These are phyloP conservation scores for Cystobasidium ongulense DNA, from an alignment of 768 basidiomycete species.

Conservation along the genomic window DNA sequence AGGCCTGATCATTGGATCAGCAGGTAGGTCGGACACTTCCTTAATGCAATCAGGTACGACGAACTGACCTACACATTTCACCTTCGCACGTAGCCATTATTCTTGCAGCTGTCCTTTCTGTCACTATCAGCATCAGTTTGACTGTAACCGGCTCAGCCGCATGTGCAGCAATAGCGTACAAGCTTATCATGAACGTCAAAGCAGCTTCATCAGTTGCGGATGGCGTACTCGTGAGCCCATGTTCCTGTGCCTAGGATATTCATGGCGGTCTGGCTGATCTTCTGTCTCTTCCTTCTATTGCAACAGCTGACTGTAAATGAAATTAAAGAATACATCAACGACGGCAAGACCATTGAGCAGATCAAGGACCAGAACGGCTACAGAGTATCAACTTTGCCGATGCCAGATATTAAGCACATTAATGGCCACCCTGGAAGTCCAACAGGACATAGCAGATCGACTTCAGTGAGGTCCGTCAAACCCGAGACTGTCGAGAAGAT, in stretches of 20 bases:
- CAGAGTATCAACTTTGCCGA: neutral
- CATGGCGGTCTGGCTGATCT: too few relatives aligned
- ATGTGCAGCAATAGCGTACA: neutral
- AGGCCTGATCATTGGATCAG: slow-evolving; percentile 6
- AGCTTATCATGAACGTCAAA: neutral
- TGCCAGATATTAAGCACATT: neutral
- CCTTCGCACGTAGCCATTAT: neutral
- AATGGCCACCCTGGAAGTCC: neutral
- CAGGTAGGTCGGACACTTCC: neutral
- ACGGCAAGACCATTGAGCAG: neutral
- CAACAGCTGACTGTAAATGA: neutral
- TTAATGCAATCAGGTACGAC: too few relatives aligned
- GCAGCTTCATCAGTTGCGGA: neutral
- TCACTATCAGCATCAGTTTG: neutral
- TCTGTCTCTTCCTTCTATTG: neutral
- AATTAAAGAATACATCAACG: neutral
- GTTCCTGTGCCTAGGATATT: neutral
- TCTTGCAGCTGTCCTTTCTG: neutral
- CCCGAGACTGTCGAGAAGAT: neutral
- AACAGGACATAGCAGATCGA: neutral
- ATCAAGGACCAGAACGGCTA: neutral
- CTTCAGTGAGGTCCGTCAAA: neutral
- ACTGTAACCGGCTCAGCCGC: neutral
- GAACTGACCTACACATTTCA: neutral
- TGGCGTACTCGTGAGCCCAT: neutral